A percentile compares a stretch with the other conserved stretches of the same genome.
phyloP scores from a whole-genome alignment of 2,329 filamentous ascomycete species.

The Aureobasidium sp. region DNA sequence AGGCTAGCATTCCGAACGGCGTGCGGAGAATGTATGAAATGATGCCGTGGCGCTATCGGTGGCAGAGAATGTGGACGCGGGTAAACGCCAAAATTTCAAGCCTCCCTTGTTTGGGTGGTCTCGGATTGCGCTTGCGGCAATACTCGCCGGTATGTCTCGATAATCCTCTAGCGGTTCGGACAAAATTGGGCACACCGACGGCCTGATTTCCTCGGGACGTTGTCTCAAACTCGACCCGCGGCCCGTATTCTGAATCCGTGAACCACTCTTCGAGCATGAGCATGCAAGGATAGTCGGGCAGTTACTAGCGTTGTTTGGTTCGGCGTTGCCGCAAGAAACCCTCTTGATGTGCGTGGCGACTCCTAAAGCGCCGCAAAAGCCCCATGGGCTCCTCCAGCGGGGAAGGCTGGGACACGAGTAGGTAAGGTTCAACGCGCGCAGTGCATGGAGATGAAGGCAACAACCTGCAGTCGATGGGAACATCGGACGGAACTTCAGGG shows the following conservation, averaged over 20 bases:
- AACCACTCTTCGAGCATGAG: not conserved
- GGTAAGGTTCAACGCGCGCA: not conserved
- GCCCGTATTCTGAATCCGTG: not conserved
- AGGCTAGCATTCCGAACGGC: not conserved
- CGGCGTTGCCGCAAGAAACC: not conserved
- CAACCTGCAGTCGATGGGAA: not conserved
- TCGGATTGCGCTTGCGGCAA: not conserved
- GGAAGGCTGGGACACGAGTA: not conserved
- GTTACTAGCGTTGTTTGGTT: not conserved
- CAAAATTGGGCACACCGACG: not conserved
- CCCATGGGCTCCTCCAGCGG: not conserved
- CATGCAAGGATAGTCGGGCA: not conserved
- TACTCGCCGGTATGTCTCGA: not conserved
- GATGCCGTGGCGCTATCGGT: conserved; percentile 2
- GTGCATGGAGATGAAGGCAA: no score
- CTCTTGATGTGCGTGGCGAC: not conserved
- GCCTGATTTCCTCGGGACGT: not conserved
- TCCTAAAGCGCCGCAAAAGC: not conserved
- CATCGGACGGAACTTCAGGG: not conserved
- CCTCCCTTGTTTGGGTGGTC: not conserved
- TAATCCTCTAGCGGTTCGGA: not conserved
- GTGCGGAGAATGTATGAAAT: conserved; percentile 8
- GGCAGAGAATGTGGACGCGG: not conserved
- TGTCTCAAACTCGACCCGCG: not conserved
- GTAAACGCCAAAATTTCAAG: not conserved